Evolutionary conservation across 2,329 filamentous ascomycete genomes (phyloP), one percentile per base, ranked within the genome.

Genomic region (Neofusicoccum cordaticola): DNA sequence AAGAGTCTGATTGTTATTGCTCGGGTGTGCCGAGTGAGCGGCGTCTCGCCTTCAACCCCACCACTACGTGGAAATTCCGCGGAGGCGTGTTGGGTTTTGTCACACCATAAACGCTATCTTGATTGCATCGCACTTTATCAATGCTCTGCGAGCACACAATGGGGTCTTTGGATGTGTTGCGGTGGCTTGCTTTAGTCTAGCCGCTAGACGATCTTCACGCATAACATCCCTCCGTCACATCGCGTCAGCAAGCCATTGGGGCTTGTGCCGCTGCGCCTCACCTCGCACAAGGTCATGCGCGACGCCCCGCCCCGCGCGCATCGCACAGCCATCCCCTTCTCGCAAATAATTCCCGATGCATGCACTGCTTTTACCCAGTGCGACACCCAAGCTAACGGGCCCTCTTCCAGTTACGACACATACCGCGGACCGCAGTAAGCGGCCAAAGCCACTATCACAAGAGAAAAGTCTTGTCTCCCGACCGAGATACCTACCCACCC

Each of bases 381-480:
- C 15, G 34, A 42, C 42, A 41, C 19, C 11, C 13, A 13, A 15
- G 27, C 56, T 62, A 39, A 61, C 47, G 5, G 35, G 7, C 39
- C 6, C 41, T 47, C 27, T 31, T 41, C n/a, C 41, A 66, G 65
- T 39, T 66, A 64, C 61, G 60, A 64, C 19, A 44, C 51, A n/a
- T 66, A 66, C 34, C 61, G 52, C 41, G 65, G 65, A 34, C 65
- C 65, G 44, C 62, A 66, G 61, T 66, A 64, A 62, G 57, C 57
- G 56, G 19, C 27, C n/a, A n/a, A 34, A 35, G 41, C 41, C 56
- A 22, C 31, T 15, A 17, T 37, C 56, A 60, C 56, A 60, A 47
- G 56, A 41, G 41, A 60, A 19, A 39, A 15, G 42, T 19, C 27
- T 45, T 60, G 41, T 37, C 42, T 47, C 41, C n/a, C 56, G 11